phyloP scores from a whole-genome alignment of 768 basidiomycete genomes.

The Termitomyces sp. region DNA sequence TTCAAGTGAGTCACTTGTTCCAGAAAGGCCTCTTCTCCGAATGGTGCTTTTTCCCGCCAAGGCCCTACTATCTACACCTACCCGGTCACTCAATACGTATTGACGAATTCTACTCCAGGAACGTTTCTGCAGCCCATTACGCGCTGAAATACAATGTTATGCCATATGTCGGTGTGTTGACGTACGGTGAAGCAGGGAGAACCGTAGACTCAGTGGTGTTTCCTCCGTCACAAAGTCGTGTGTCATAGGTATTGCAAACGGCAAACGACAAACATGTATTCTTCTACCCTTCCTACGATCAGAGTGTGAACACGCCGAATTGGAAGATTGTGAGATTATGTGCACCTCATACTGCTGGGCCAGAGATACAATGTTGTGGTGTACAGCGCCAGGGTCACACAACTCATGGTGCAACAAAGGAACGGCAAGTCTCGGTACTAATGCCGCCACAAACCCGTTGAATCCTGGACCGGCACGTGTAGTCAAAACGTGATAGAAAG shows the following conservation, averaged over 20 bases:
- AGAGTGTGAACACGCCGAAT: not conserved
- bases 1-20: conserved; percentile 59
- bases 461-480: not conserved
- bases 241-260: conserved; percentile 20
- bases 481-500: too few species aligned
- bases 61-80: not conserved
- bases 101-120: conserved; percentile 32
- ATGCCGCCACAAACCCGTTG: conserved; percentile 7
- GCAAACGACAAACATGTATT: not conserved
- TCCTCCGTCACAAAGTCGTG: conserved; percentile 32
- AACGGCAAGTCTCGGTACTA: not conserved
- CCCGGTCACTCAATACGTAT: not conserved
- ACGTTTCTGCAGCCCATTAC: conserved; percentile 61
- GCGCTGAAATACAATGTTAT: conserved; percentile 84
- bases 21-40: not conserved
- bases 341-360: not conserved
- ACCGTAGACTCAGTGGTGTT: conserved; percentile 33
- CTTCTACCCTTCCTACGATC: not conserved
- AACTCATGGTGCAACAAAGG: not conserved
- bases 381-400: not conserved
- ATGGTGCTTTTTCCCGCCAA: not conserved
- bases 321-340: not conserved
- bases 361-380: not conserved
- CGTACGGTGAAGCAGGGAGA: conserved; percentile 65
- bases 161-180: conserved; percentile 82